A percentile compares a stretch with the other conserved stretches of the same genome.
Evolutionary conservation across 2,329 filamentous ascomycete genomes (phyloP).

Genomic region (Knufia petricola): DNA sequence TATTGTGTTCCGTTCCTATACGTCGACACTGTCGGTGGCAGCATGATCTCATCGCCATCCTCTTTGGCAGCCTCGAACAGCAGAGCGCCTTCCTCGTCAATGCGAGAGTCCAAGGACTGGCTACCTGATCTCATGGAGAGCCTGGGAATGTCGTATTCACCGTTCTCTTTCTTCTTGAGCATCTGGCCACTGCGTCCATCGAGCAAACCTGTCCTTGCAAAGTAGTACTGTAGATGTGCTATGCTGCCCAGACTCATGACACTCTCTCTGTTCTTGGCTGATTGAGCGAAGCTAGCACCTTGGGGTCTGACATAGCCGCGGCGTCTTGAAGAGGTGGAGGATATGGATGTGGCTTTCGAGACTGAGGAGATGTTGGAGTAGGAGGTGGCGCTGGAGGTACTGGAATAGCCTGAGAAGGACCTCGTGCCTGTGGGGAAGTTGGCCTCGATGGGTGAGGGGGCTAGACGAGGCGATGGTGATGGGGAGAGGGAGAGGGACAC

Average conservation of each 20-base stretch:
- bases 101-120: slow-evolving; percentile 43
- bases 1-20: slow-evolving; percentile 79
- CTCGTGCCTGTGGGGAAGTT: slow-evolving; percentile 33
- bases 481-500: slow-evolving; percentile 34
- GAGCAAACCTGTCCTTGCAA: slow-evolving; percentile 82
- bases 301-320: slow-evolving; percentile 82
- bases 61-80: slow-evolving; percentile 43
- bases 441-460: slow-evolving; percentile 36
- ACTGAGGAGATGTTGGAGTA: slow-evolving; percentile 35
- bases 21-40: slow-evolving; percentile 94
- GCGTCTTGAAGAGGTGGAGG: slow-evolving; percentile 34
- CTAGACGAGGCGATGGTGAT: slow-evolving; percentile 26
- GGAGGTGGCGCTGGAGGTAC: slow-evolving; percentile 35
- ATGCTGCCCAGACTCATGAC: slow-evolving; percentile 96
- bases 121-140: slow-evolving; percentile 31
- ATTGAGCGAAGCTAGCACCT: slow-evolving; percentile 80
- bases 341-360: slow-evolving; percentile 33
- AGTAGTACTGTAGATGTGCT: slow-evolving; percentile 95
- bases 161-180: slow-evolving; percentile 55
- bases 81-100: slow-evolving; percentile 39
- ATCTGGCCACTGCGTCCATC: slow-evolving; percentile 88
- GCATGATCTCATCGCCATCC: slow-evolving; percentile 64
- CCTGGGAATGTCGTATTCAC: slow-evolving; percentile 31
- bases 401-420: slow-evolving; percentile 38
- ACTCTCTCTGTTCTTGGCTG: slow-evolving; percentile 80